Evolutionary conservation across 306 rosid species (phyloP).

Genomic region (Prosopis cineraria): DNA sequence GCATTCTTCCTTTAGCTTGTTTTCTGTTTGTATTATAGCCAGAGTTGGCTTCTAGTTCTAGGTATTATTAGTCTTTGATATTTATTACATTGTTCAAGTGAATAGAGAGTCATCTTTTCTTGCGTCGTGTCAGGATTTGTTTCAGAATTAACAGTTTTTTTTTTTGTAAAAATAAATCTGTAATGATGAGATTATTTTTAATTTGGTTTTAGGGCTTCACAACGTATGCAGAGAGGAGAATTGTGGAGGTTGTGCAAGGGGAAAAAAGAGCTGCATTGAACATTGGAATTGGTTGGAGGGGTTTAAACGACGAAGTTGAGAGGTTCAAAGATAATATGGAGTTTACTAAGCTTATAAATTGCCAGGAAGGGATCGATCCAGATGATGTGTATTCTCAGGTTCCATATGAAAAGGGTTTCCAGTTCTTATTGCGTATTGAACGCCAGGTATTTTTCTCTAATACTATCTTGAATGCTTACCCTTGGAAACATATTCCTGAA

Average conservation of each 20-base stretch:
- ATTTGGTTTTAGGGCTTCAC: constrained; percentile 72
- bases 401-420: constrained; percentile 98
- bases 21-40: not conserved
- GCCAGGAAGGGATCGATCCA: constrained; percentile 89
- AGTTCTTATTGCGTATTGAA: constrained; percentile 91
- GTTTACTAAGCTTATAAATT: constrained; percentile 78
- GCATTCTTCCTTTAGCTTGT: constrained; percentile 9
- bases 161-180: not conserved
- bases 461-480: not conserved
- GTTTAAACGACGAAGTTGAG: constrained; percentile 70
- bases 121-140: not conserved
- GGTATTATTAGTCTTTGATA: not conserved
- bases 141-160: not conserved
- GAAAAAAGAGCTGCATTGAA: constrained; percentile 70
- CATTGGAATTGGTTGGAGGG: constrained; percentile 91
- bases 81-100: not conserved
- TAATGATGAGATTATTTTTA: constrained; percentile 4
- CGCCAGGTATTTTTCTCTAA: constrained; percentile 56
- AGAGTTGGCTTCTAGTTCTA: not conserved
- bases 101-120: not conserved
- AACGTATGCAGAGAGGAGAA: constrained; percentile 91
- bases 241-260: constrained; percentile 94
- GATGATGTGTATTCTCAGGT: constrained; percentile 81
- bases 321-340: constrained; percentile 93
- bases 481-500: constrained; percentile 7